A percentile compares a stretch with the other conserved stretches of the same genome.
phyloP scores from a whole-genome alignment of 2,329 filamentous ascomycete genomes.

The Intubia oerlemansii region DNA sequence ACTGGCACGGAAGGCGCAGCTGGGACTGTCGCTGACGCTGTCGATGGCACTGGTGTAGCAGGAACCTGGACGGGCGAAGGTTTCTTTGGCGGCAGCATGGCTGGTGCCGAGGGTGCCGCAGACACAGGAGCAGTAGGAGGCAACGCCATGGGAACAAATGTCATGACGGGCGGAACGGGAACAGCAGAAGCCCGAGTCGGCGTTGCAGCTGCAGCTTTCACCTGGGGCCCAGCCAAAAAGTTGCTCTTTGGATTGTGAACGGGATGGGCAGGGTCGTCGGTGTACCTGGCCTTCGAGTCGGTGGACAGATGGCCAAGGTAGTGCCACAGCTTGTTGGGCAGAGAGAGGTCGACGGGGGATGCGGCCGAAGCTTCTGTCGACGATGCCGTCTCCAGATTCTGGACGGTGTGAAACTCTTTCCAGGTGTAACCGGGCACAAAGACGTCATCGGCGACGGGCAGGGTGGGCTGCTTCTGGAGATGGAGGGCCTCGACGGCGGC shows the following conservation, averaged over 20 bases:
- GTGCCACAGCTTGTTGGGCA: slow-evolving; percentile 63
- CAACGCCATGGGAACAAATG: too few species aligned
- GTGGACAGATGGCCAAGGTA: slow-evolving; percentile 76
- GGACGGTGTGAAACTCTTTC: slow-evolving; percentile 71
- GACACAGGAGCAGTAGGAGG: too few species aligned
- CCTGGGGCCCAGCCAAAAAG: too few species aligned
- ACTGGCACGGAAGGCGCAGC: too few species aligned
- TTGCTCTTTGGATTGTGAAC: slow-evolving; percentile 47
- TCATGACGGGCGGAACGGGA: too few species aligned
- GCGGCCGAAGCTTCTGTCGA: too few species aligned
- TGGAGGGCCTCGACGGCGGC: slow-evolving; percentile 51
- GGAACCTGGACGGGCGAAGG: slow-evolving; percentile 3
- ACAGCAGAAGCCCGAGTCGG: too few species aligned
- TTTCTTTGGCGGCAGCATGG: slow-evolving; percentile 3
- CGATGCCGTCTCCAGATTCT: too few species aligned
- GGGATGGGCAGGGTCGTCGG: slow-evolving; percentile 44
- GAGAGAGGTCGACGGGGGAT: slow-evolving; percentile 53
- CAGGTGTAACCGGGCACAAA: slow-evolving; percentile 51
- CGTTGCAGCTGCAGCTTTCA: too few species aligned
- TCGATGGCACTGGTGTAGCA: slow-evolving; percentile 8
- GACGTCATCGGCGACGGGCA: slow-evolving; percentile 40
- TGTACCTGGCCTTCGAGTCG: slow-evolving; percentile 79
- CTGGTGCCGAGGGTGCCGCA: slow-evolving; percentile 9
- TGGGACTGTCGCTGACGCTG: too few species aligned
- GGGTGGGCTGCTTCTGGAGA: slow-evolving; percentile 38